A percentile compares a stretch with the other conserved stretches of the same genome.
phyloP scores from a whole-genome alignment of 108 stramenopile species.

The Nannochloropsis granulata region DNA sequence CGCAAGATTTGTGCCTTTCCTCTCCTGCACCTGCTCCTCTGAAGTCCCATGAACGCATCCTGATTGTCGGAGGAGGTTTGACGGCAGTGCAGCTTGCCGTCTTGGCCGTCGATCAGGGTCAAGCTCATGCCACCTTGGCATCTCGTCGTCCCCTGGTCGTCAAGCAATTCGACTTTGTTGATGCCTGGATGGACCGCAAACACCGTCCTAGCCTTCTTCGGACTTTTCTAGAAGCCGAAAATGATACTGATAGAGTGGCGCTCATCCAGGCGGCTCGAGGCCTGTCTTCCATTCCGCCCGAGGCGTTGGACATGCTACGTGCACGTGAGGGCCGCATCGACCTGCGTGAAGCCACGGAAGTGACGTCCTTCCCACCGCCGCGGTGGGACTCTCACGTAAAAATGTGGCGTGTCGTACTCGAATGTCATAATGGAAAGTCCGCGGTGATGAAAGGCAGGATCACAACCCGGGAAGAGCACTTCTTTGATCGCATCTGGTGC shows the following conservation, averaged over 20 bases:
- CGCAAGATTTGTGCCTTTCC: neutral
- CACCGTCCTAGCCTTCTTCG: neutral
- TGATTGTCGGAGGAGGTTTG: neutral
- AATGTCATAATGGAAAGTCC: neutral
- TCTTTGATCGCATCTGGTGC: neutral
- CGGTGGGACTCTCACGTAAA: neutral
- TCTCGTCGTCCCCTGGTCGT: neutral
- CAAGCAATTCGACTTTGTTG: neutral
- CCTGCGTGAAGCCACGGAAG: neutral
- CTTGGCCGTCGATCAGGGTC: neutral
- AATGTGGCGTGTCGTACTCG: neutral
- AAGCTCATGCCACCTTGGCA: neutral
- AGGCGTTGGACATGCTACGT: neutral
- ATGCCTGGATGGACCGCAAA: neutral
- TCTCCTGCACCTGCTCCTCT: neutral
- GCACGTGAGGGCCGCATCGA: neutral
- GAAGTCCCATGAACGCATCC: neutral
- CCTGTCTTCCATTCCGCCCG: neutral
- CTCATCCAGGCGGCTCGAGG: neutral
- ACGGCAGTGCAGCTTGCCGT: neutral
- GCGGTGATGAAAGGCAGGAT: neutral
- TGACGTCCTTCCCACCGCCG: neutral
- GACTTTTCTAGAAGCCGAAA: neutral
- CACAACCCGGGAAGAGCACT: neutral
- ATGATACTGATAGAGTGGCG: neutral